These are phyloP conservation scores for Phytophthora crassamura DNA, from an alignment of 352 stramenopile species.

Conservation along the genomic window DNA sequence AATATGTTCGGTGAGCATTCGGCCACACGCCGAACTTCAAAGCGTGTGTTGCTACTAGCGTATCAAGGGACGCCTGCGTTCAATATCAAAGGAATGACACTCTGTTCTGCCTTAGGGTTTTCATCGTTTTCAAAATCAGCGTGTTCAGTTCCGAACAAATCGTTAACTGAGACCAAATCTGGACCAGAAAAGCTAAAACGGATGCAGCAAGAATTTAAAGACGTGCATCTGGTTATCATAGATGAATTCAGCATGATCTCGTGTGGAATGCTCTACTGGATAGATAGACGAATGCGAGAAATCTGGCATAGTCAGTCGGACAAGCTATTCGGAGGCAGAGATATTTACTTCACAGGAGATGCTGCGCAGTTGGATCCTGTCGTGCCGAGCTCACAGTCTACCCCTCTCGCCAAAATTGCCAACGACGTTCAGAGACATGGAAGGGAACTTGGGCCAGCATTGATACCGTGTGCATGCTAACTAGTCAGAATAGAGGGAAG, in stretches of 20 bases:
- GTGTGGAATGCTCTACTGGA: background rate
- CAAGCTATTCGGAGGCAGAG: background rate
- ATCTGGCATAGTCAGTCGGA: background rate
- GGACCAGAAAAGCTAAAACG: no score
- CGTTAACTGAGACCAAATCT: no score
- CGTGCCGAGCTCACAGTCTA: background rate
- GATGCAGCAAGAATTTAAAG: no score
- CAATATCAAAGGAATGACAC: conserved; percentile 1
- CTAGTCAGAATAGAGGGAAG: background rate
- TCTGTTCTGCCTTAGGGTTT: background rate
- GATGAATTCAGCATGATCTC: background rate
- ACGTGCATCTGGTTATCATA: no score
- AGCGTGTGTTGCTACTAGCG: background rate
- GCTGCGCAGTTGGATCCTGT: background rate
- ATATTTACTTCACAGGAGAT: background rate
- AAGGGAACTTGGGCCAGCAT: background rate
- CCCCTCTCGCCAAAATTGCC: background rate
- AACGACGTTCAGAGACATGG: no score
- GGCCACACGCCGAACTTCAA: background rate
- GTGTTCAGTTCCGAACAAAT: background rate
- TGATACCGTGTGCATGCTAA: background rate
- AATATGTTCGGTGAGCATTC: background rate
- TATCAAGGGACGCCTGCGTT: background rate
- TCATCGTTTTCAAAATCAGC: conserved; percentile 1
- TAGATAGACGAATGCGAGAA: background rate